Percentiles rank a stretch among this genome's conserved stretches.
These are phyloP conservation scores for Myriosclerotinia duriaeana DNA, from an alignment of 2,329 filamentous ascomycete genomes.

Conservation along the genomic window DNA sequence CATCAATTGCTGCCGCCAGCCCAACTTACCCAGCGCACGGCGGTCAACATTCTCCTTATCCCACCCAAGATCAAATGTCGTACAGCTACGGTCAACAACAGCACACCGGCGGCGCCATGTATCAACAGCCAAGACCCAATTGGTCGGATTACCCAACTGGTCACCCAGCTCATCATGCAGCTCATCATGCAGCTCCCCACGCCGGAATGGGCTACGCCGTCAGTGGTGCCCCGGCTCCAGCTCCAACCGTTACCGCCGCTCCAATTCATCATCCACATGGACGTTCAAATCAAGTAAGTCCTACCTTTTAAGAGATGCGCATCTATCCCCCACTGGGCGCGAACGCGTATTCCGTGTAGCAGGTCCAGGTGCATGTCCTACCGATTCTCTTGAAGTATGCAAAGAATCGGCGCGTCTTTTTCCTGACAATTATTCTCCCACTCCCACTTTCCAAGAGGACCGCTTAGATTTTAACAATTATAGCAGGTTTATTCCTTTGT, in stretches of 20 bases:
- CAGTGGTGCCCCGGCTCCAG: background rate
- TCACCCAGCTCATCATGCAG: background rate
- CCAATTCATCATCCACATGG: background rate
- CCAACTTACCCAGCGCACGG: slow-evolving; percentile 78
- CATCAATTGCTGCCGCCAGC: slow-evolving; percentile 89
- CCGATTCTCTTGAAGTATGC: slow-evolving; percentile 23
- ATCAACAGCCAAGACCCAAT: slow-evolving; percentile 69
- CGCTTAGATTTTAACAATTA: slow-evolving; percentile 40
- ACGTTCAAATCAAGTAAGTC: slow-evolving; percentile 10
- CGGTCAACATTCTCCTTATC: slow-evolving; percentile 82
- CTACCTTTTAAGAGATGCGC: background rate
- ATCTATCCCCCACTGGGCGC: background rate
- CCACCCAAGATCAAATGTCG: slow-evolving; percentile 80
- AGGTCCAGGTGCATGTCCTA: background rate
- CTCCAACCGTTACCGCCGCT: background rate
- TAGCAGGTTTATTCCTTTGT: slow-evolving; percentile 97
- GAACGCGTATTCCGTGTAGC: background rate
- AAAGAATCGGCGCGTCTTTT: slow-evolving; percentile 5
- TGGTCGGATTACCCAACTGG: slow-evolving; percentile 61
- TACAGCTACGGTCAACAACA: slow-evolving; percentile 68
- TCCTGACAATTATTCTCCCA: slow-evolving; percentile 20
- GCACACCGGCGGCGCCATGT: slow-evolving; percentile 58
- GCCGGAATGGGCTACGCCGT: background rate
- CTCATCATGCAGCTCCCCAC: background rate
- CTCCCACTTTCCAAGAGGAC: slow-evolving; percentile 17